phyloP scores from a whole-genome alignment of 2,329 filamentous ascomycete genomes.

The Aspergillus spinulosporus region DNA sequence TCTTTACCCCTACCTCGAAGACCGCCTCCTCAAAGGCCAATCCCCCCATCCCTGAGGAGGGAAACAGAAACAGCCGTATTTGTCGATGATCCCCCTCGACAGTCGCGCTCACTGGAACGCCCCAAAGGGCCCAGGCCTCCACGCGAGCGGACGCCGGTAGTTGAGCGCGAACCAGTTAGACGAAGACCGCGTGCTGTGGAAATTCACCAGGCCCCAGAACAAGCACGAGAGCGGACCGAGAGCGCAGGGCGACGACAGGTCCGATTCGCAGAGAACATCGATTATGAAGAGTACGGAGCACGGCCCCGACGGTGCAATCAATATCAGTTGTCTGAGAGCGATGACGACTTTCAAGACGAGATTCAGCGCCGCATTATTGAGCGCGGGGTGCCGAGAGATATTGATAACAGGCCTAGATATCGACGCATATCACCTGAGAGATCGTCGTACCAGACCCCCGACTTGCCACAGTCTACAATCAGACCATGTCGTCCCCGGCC shows the following conservation, averaged over 20 bases:
- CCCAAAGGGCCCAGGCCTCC: conserved; percentile 12
- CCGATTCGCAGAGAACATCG: conserved; percentile 21
- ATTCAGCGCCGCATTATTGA: conserved; percentile 1
- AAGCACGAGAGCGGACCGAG: conserved; percentile 5
- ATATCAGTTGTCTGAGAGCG: not conserved
- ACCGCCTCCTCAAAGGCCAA: not conserved
- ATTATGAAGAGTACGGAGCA: conserved; percentile 17
- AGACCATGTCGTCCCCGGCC: conserved; percentile 16
- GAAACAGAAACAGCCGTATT: not conserved
- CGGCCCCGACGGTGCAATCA: conserved; percentile 3
- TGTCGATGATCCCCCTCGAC: not conserved
- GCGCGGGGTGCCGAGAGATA: not conserved
- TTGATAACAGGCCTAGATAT: conserved; percentile 1
- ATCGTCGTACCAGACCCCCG: not conserved
- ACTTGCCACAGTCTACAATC: not conserved
- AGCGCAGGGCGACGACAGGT: conserved; percentile 18
- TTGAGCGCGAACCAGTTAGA: conserved; percentile 21
- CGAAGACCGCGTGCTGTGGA: conserved; percentile 14
- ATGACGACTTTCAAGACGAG: not conserved
- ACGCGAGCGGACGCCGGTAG: conserved; percentile 23
- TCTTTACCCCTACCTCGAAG: not conserved
- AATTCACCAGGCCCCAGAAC: conserved; percentile 18
- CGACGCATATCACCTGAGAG: conserved; percentile 6
- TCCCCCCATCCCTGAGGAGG: not conserved
- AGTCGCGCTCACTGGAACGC: conserved; percentile 5